Base-by-base conservation (phyloP, 805 yeast species). In the Ogataea parapolymorpha region DNA sequence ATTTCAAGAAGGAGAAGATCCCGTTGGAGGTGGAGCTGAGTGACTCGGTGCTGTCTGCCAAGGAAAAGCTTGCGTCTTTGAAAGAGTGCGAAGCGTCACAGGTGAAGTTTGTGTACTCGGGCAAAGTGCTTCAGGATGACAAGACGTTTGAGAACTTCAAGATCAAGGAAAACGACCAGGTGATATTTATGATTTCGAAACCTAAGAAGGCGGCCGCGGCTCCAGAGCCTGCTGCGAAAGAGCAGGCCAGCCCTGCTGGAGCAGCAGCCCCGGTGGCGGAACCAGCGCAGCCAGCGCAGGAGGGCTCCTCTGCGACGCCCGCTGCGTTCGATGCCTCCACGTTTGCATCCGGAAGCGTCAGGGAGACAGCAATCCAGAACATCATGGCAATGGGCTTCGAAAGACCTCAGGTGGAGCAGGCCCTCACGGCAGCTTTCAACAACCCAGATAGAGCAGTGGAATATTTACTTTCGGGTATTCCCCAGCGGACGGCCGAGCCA, bases 391-490 rank as follows among this genome's bases (percentile, higher is more conserved):
- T 93, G 97, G 99, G 99, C 7, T 93, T 89, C 59, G 87, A 84
- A 37, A 80, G 95, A 54, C 75, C 79, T 13, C 86, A 87, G 59
- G 96, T 88, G 18, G 95, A 87, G 65, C 77, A 80, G 33, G 99
- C 99, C 0, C 69, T 93, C 61, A 80, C 95, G 54, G 95, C 96
- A 12, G 98, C 99, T 1, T 93, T 80, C 69, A 91, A 91, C 67
- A 90, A 93, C 65, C 98, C 99, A 15, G 98, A 91, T 61, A 80
- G 99, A 56, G 99, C 99, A 0, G 98, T 93, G 11, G 99, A 93
- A 62, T 90, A 91, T 62, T 71, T 93, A 37, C 69, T 93, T 50
- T 87, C 90, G 34, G 98, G 97, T 3, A 77, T 91, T 32, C 96
- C 96, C 5, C 27, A 25, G 16, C 91, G 82, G 55, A 61, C 51